Base-by-base conservation (phyloP, 1,139 yeast genomes). In the Saccharomyces hybrid region DNA sequence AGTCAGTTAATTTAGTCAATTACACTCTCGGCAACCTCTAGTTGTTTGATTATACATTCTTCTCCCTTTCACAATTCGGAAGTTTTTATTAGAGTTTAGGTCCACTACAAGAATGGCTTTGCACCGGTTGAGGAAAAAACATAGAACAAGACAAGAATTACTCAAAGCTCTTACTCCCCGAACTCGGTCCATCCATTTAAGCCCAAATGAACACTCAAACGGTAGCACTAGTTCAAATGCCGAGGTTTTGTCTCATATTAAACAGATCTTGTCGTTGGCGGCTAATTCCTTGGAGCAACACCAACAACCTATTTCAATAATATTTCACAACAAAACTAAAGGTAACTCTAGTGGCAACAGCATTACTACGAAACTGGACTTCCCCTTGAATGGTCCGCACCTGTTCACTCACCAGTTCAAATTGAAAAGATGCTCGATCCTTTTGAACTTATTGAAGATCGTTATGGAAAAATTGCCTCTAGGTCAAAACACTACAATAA, bases 401-500 rank as follows among this genome's bases (percentile, higher is more conserved):
- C 25, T 38, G 8, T 38, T 16, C n/a, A 38, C 42, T 38, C 42
- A 23, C 13, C 32, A 25, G 8, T n/a, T n/a, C 14, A 47, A 16
- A 16, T 14, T 58, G 25, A 52, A 51, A 3, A 58, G 52, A 47
- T 54, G 61, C 3, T 57, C 66, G 0, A 52, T 60, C 5, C 44
- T 65, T 41, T 16, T 65, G 7, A 56, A 54, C 16, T 34, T 66
- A 29, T 47, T 65, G 29, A 52, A 53, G 5, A 54, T 58, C 6
- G 55, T 65, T 13, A 48, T 50, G 11, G 46, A 48, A 4, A 52
- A 56, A 32, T 44, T 57, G 23, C 26, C 46, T 9, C 46, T 34
- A 1, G 50, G 55, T 4, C 57, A 57, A 34, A 53, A 55, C 1
- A 60, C 66, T 16, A 70, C 74, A 1, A 57, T 66, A 11, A 60